Conservation (phyloP, 257 asterid species). For the Scutellaria baicalensis region DNA sequence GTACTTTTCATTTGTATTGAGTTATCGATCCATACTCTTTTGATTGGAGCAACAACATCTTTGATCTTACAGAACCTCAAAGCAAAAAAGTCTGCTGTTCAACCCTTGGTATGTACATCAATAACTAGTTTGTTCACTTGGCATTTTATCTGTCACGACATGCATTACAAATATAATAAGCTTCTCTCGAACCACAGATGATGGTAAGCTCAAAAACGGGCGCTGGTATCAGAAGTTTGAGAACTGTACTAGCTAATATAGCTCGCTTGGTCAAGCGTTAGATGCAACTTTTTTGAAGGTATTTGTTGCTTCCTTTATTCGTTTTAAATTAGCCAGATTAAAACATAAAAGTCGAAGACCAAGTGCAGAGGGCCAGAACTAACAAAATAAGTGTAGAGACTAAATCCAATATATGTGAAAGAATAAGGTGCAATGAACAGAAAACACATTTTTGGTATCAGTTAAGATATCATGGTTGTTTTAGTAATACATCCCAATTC, state of each 20-base stretch:
- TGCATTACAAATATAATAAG: neutral
- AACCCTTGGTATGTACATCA: slow-evolving; percentile 63
- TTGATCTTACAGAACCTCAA: slow-evolving; percentile 65
- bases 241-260: slow-evolving; percentile 73
- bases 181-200: slow-evolving; percentile 47
- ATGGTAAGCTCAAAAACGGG: slow-evolving; percentile 96
- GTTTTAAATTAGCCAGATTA: slow-evolving; percentile 1
- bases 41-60: slow-evolving; percentile 13
- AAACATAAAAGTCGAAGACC: neutral
- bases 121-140: neutral
- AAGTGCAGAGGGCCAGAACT: no score
- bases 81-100: slow-evolving; percentile 71
- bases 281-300: slow-evolving; percentile 20
- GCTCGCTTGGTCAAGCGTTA: slow-evolving; percentile 59
- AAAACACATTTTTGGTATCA: no score
- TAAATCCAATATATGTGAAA: no score
- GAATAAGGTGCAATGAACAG: no score
- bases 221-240: slow-evolving; percentile 85
- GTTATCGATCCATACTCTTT: neutral
- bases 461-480: neutral
- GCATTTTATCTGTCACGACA: neutral
- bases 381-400: no score
- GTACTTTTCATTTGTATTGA: neutral
- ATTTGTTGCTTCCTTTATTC: neutral
- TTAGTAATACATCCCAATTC: neutral